Evolutionary conservation across 2,329 filamentous ascomycete species (phyloP), one percentile per base, ranked within the genome.

Genomic region (Myriangium duriaei): DNA sequence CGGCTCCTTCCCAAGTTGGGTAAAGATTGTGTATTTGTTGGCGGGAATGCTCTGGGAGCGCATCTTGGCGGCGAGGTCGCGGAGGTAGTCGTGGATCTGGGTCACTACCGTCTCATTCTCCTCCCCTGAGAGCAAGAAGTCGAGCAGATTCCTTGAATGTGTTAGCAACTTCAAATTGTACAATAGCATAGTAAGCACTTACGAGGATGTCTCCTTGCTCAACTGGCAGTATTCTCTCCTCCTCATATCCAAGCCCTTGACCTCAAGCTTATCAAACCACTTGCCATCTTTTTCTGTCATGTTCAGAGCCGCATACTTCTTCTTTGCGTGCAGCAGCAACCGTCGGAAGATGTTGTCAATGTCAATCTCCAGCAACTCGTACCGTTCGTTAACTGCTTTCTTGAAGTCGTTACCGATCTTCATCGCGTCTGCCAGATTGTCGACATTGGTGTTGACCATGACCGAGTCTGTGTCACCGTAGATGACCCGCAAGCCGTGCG

Each of bases 401-500:
- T 95, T 96, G 70, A 98, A 96, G 45, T 96, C 85, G 31, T 85
- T 79, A 41, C 91, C 92, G 36, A 98, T 81, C 54, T 82, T 87
- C 50, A 95, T 66, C 2, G 91, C 91, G 51, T 93, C 86, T 19
- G 82, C 76, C 18, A 96, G 81, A 48, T 82, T 93, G 60, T 95
- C 84, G 39, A 91, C 86, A 54, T 96, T 96, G 46, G 91, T 93
- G 55, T 98, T 98, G 67, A 98, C 96, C 91, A 98, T 98, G 62
- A 98, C 91, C 6, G 91, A 98, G 61, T 98, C 91, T 10, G 91
- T 98, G 62, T 98, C 91, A 65, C 91, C 91, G 51, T 98, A 98
- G 46, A 98, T 96, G 57, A 98, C 91, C 53, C 91, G 82, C 18
- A 98, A 72, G 11, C 55, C 55, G 42, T 86, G 79, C 49, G 82